phyloP scores from a whole-genome alignment of 257 asterid genomes.

The Solanum bukasovii region DNA sequence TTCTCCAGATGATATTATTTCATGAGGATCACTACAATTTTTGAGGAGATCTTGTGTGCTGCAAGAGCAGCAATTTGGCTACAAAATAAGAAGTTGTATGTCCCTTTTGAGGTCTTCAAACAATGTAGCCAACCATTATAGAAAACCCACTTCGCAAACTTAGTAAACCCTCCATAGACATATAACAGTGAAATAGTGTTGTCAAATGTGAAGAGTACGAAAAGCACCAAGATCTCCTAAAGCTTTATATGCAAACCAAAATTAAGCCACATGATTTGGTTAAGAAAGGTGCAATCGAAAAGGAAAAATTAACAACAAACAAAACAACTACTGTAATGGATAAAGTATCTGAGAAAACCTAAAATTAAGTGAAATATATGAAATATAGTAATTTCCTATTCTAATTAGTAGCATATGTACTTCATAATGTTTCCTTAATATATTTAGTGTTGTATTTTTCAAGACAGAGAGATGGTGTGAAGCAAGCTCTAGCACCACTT shows the following conservation, averaged over 20 bases:
- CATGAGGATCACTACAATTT: neutral
- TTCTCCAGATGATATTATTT: neutral
- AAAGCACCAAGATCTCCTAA: neutral
- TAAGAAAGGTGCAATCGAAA: neutral
- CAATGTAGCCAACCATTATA: neutral
- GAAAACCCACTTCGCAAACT: neutral
- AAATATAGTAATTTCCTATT: neutral
- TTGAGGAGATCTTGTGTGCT: neutral
- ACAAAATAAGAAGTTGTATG: neutral
- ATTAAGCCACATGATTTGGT: neutral
- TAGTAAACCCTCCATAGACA: neutral
- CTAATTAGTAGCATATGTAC: neutral
- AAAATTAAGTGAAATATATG: neutral
- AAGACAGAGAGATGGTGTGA: neutral
- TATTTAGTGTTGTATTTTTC: neutral
- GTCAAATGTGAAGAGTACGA: neutral
- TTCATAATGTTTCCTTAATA: neutral
- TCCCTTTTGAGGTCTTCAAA: neutral
- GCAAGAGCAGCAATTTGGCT: neutral
- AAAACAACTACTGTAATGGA: neutral
- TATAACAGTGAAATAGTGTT: neutral
- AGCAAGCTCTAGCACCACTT: neutral
- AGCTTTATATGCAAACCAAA: neutral
- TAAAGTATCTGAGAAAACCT: neutral
- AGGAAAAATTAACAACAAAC: neutral